Evolutionary conservation across 2,329 filamentous ascomycete genomes (phyloP), one percentile per base, ranked within the genome.

Genomic region (Xylaria sp.): DNA sequence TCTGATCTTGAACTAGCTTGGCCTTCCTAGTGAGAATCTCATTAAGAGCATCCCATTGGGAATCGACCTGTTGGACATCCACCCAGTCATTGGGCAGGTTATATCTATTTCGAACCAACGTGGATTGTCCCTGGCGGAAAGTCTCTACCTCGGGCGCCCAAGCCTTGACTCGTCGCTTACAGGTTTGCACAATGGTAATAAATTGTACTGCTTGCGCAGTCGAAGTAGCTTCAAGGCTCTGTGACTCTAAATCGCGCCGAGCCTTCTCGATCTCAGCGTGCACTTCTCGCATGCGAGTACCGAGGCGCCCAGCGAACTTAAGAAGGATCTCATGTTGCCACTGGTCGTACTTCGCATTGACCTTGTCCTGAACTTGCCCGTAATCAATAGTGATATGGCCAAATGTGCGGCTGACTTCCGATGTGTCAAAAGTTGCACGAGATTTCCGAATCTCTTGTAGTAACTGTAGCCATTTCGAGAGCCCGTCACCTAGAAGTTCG

Each of bases 311-410:
- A 42, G 94, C 96, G 79, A 99, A 99, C 77, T 97, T 97, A 73
- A 92, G 88, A 42, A 98, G 85, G 62, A 99, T 97, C 72, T 99
- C 96, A 74, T 97, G 93, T 79, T 99, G 96, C 96, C 96, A 99
- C 79, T 98, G 95, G 77, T 99, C 96, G 77, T 99, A 99, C 79
- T 98, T 99, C 74, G 94, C 93, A 75, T 98, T 99, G 79, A 99
- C 96, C 80, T 97, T 97, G 64, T 95, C 93, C 80, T 99, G 96
- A 0, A 99, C 96, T 79, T 99, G 96, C 74, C 98, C 96, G 76
- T 99, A 99, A 78, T 99, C 95, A 75, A 99, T 94, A 3, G 92
- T 93, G 61, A 98, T 89, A 79, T 97, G 95, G 4, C 96, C 96
- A 77, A 99, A 99, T 0, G 91, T 92, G 44, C 92, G 91, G 79